Evolutionary conservation across 805 yeast species (phyloP).

Genomic region (Wickerhamomyces queroliae): DNA sequence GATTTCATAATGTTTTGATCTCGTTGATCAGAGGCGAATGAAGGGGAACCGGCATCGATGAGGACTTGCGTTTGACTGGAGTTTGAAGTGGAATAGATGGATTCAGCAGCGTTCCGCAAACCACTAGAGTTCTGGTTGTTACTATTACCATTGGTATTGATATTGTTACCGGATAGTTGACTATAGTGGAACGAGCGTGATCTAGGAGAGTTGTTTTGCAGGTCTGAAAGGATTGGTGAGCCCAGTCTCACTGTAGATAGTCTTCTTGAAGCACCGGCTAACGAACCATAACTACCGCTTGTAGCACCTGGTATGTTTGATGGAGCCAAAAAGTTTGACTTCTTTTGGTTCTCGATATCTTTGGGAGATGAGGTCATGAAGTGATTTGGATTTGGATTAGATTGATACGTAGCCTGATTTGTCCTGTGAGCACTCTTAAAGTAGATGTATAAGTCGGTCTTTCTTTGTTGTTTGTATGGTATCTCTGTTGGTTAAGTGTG

Average conservation of each 20-base stretch:
- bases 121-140: neutral
- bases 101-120: neutral
- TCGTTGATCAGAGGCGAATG: conserved; percentile 8
- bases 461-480: neutral
- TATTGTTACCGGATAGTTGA: neutral
- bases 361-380: neutral
- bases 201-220: conserved; percentile 5
- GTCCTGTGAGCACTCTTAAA: no score
- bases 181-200: neutral
- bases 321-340: neutral
- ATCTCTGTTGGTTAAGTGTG: no score
- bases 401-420: no score
- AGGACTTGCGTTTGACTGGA: conserved; percentile 4
- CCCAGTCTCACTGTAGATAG: conserved; percentile 14
- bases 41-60: conserved; percentile 14
- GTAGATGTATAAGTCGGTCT: neutral
- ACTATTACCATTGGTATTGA: neutral
- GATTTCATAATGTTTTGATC: conserved; percentile 7
- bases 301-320: neutral
- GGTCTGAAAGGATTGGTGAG: conserved; percentile 10
- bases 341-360: neutral
- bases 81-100: neutral
- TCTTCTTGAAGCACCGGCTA: conserved; percentile 10
- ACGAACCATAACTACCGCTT: conserved; percentile 1
- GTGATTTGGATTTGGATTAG: neutral